A percentile compares a stretch with the other conserved stretches of the same genome.
phyloP scores from a whole-genome alignment of 1,139 yeast species.

The Ogataea hybrid region DNA sequence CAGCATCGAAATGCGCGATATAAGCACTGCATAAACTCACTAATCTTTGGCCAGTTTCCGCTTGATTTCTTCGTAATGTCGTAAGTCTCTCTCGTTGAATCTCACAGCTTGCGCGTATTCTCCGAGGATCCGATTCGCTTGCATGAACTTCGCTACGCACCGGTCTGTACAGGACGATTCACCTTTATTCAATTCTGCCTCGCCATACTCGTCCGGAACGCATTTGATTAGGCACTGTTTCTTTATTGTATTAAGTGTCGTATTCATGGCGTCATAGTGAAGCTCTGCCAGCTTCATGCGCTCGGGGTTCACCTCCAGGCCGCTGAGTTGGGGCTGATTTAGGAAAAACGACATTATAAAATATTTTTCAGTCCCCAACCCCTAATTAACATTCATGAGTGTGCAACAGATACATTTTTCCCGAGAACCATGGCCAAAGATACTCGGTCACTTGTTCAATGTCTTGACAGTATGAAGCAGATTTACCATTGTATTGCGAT shows the following conservation, averaged over 20 bases:
- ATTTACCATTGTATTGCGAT: too few relatives aligned
- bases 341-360: slow-evolving; percentile 61
- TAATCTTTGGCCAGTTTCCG: slow-evolving; percentile 14
- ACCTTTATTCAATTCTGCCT: slow-evolving; percentile 75
- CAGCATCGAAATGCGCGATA: slow-evolving; percentile 14
- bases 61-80: slow-evolving; percentile 27
- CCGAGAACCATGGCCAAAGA: too few relatives aligned
- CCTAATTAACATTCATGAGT: background rate
- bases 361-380: slow-evolving; percentile 6
- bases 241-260: slow-evolving; percentile 41
- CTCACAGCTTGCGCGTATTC: slow-evolving; percentile 36
- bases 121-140: slow-evolving; percentile 64
- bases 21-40: slow-evolving; percentile 7
- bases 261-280: slow-evolving; percentile 71
- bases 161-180: slow-evolving; percentile 74
- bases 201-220: slow-evolving; percentile 72
- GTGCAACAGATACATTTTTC: too few relatives aligned
- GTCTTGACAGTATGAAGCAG: too few relatives aligned
- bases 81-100: slow-evolving; percentile 25
- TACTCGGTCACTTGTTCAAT: too few relatives aligned
- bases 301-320: slow-evolving; percentile 59
- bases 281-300: slow-evolving; percentile 68
- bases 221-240: slow-evolving; percentile 50
- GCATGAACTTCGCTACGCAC: slow-evolving; percentile 73
- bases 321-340: slow-evolving; percentile 35